Base-by-base conservation (phyloP, 2,329 filamentous ascomycete species). In the Dothideomycetidae sp. region DNA sequence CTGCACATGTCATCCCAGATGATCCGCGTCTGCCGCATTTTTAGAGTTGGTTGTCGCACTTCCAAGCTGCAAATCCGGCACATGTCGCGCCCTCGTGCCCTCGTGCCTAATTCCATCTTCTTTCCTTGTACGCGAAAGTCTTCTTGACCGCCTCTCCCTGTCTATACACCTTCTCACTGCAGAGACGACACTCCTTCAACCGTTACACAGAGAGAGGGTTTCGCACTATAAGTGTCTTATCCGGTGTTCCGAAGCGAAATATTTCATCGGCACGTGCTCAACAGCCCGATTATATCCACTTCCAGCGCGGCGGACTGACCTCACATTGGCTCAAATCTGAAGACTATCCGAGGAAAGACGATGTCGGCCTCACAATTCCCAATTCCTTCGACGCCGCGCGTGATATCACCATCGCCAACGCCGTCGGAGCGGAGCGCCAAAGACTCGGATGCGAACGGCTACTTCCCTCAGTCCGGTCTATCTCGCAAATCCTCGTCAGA, bases 331-430 rank as follows among this genome's bases (percentile, higher is more conserved):
- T n/a, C n/a, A n/a, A n/a, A n/a, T n/a, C n/a, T n/a, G n/a, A n/a
- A n/a, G n/a, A n/a, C n/a, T n/a, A n/a, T n/a, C 21, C 21, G n/a
- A 26, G 21, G 7, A 26, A n/a, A 26, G 21, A 63, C 63, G 49
- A 52, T 56, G 41, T 48, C 58, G 31, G 70, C 70, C 55, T 61
- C 64, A 33, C 62, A 64, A 50, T 63, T 71, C 45, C 63, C 66
- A 48, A 66, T 90, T 41, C 85, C 86, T 40, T 71, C 71, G 40
- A 90, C 80, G 40, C 85, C 85, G 51, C 78, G 84, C 53, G 81
- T 94, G 48, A 92, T 90, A 49, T 92, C 84, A 10, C 85, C 86
- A 29, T 90, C 84, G 39, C 85, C 86, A 29, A 78, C 80, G 2
- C 75, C 75, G 1, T 77, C 74, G 14, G 74, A 78, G 40, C 56